Evolutionary conservation across 192 early-diverging fungal genomes (phyloP).

Genomic region (Spizellomyces punctatus): DNA sequence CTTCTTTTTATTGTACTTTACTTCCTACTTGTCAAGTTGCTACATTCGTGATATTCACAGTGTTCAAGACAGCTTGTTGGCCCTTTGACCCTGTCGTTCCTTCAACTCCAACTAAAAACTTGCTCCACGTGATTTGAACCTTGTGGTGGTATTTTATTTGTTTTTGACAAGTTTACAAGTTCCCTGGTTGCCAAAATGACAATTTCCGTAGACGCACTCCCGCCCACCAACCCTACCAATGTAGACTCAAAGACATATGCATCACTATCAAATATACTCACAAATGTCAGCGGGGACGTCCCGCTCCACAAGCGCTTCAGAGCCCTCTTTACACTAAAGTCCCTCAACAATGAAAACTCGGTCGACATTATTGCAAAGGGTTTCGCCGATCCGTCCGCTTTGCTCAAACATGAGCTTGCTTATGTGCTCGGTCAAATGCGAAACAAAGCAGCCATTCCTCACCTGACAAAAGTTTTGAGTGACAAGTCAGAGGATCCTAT

Average conservation of each 20-base stretch:
- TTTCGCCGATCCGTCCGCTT: conserved; percentile 78
- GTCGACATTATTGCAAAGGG: conserved; percentile 83
- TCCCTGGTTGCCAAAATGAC: conserved; percentile 16
- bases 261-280: conserved; percentile 28
- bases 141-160: too few relatives aligned
- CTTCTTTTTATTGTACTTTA: too few relatives aligned
- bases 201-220: conserved; percentile 18
- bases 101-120: too few relatives aligned
- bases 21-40: too few relatives aligned
- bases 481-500: conserved; percentile 77
- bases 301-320: conserved; percentile 89
- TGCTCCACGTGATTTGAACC: too few relatives aligned
- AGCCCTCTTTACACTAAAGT: conserved; percentile 91
- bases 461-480: conserved; percentile 70
- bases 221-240: too few relatives aligned
- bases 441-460: conserved; percentile 73
- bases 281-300: conserved; percentile 24
- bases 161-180: too few relatives aligned
- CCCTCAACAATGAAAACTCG: conserved; percentile 67
- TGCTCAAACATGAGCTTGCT: conserved; percentile 95
- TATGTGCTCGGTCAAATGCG: conserved; percentile 97
- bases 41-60: too few relatives aligned
- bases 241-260: conserved; percentile 17
- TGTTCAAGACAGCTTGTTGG: too few relatives aligned
- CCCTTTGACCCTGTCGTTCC: too few relatives aligned